A percentile compares a stretch with the other conserved stretches of the same genome.
These are phyloP conservation scores for Laburnicola sp. DNA, from an alignment of 2,329 filamentous ascomycete species.

Conservation along the genomic window DNA sequence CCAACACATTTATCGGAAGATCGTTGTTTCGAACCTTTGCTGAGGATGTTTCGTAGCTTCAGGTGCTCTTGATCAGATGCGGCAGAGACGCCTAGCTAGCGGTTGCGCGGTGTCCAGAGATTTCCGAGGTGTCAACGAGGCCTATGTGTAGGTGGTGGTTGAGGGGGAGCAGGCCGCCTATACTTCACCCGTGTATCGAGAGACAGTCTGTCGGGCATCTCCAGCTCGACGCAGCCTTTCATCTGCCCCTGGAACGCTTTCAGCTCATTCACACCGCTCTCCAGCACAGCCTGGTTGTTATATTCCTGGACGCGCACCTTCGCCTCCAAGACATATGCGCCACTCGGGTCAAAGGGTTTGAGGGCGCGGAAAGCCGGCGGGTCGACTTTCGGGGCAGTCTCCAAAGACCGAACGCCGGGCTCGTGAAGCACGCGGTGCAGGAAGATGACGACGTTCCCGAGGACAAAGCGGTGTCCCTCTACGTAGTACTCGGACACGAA, in stretches of 20 bases:
- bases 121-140: constrained; percentile 20
- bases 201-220: constrained; percentile 60
- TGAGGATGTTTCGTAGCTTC: no score
- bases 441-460: constrained; percentile 60
- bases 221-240: constrained; percentile 60
- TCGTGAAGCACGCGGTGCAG: constrained; percentile 59
- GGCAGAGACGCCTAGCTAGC: no score
- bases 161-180: constrained; percentile 19
- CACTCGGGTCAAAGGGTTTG: constrained; percentile 58
- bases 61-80: no score
- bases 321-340: constrained; percentile 62
- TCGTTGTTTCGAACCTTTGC: no score
- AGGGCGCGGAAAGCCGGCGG: constrained; percentile 53
- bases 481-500: constrained; percentile 61
- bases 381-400: constrained; percentile 36
- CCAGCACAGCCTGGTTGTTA: constrained; percentile 57
- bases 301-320: constrained; percentile 60
- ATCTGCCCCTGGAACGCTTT: constrained; percentile 58
- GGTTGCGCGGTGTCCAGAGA: no score
- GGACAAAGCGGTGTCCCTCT: constrained; percentile 61
- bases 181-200: constrained; percentile 64
- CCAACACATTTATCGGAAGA: no score
- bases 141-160: constrained; percentile 15
- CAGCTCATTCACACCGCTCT: constrained; percentile 59
- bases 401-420: constrained; percentile 44